phyloP scores from a whole-genome alignment of 768 basidiomycete genomes.

The Artomyces pyxidatus region DNA sequence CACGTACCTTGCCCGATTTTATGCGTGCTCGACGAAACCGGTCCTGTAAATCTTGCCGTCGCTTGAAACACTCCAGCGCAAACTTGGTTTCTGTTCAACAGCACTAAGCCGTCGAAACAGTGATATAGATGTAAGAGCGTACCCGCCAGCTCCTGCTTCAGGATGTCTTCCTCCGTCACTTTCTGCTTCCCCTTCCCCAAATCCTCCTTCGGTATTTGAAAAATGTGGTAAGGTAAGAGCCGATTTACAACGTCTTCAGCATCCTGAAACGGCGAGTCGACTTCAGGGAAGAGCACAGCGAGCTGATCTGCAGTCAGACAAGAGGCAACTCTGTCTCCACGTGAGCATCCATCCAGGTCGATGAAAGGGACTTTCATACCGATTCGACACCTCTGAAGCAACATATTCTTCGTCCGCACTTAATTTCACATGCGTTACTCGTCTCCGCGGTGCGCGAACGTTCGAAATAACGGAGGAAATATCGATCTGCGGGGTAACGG shows the following conservation, averaged over 20 bases:
- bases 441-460: constrained; percentile 1
- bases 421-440: constrained; percentile 5
- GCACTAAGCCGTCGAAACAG: background rate
- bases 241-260: constrained; percentile 57
- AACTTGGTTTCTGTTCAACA: constrained; percentile 56
- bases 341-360: no score
- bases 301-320: constrained; percentile 58
- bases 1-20: constrained; percentile 48
- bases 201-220: constrained; percentile 68
- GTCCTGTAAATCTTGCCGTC: constrained; percentile 45
- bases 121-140: constrained; percentile 10
- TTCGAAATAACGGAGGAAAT: background rate
- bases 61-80: constrained; percentile 57
- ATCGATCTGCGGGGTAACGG: constrained; percentile 1
- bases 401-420: constrained; percentile 7
- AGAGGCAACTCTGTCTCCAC: constrained; percentile 39
- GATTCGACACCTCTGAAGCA: background rate
- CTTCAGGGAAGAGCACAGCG: constrained; percentile 52
- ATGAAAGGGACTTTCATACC: constrained; percentile 1
- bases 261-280: constrained; percentile 61
- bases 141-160: constrained; percentile 48
- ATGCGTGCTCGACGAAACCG: constrained; percentile 50
- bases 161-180: constrained; percentile 34
- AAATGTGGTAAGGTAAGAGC: constrained; percentile 73
- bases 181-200: constrained; percentile 45